Percentiles rank a stretch among this genome's conserved stretches.
phyloP scores from a whole-genome alignment of 2,329 filamentous ascomycete genomes.

The Huntiella abstrusa region DNA sequence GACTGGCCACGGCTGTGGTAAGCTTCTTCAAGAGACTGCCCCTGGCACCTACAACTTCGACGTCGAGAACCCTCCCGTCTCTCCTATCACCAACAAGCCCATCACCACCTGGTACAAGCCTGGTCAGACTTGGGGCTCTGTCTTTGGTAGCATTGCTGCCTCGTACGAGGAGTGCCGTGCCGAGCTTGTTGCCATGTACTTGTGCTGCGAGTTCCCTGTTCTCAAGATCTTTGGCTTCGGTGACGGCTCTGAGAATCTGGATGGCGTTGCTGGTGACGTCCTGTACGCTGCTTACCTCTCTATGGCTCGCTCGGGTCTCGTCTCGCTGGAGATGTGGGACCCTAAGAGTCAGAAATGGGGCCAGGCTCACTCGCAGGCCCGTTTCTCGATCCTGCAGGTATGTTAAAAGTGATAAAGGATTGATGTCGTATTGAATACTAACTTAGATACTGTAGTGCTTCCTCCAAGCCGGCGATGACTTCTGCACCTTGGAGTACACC shows the following conservation, averaged over 20 bases:
- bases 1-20: constrained; percentile 73
- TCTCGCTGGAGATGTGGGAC: constrained; percentile 86
- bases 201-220: constrained; percentile 75
- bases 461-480: constrained; percentile 67
- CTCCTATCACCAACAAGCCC: constrained; percentile 55
- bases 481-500: constrained; percentile 62
- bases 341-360: constrained; percentile 83
- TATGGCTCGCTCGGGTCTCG: constrained; percentile 86
- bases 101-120: constrained; percentile 83
- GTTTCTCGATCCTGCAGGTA: constrained; percentile 62
- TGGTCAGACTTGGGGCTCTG: constrained; percentile 83
- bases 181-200: constrained; percentile 81
- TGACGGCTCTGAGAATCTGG: constrained; percentile 52
- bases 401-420: constrained; percentile 2
- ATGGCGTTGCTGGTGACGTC: constrained; percentile 64
- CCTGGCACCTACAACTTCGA: constrained; percentile 81
- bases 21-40: constrained; percentile 75
- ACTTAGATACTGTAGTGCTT: constrained; percentile 36
- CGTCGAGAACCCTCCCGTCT: constrained; percentile 58
- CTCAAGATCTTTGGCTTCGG: constrained; percentile 86
- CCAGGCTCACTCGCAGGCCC: constrained; percentile 77
- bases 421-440: constrained; percentile 1
- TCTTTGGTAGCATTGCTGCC: constrained; percentile 73
- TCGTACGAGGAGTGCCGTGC: constrained; percentile 77
- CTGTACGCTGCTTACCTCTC: constrained; percentile 75